These are phyloP conservation scores for Cladosporium sp. DNA, from an alignment of 2,329 filamentous ascomycete species.

Conservation along the genomic window DNA sequence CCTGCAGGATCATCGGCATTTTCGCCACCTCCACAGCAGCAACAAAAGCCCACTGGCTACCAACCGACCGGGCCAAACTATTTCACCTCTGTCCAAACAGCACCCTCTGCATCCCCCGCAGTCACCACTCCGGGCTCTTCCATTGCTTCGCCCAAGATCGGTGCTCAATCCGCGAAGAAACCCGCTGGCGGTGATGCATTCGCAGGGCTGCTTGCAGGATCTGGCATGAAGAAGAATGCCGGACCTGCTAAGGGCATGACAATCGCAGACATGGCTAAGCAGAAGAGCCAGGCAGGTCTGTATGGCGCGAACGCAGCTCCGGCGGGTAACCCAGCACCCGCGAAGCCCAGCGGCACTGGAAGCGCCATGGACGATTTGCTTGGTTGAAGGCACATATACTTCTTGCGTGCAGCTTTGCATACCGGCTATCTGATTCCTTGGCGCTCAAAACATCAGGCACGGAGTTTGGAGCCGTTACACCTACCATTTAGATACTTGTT, in stretches of 20 bases:
- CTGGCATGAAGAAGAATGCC: conserved; percentile 51
- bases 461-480: too few species aligned
- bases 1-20: conserved; percentile 31
- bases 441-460: too few species aligned
- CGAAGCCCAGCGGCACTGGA: conserved; percentile 25
- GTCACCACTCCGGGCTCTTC: conserved; percentile 39
- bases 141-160: conserved; percentile 35
- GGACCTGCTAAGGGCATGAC: conserved; percentile 65
- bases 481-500: too few species aligned
- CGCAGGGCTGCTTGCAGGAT: conserved; percentile 71
- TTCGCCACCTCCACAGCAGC: conserved; percentile 37
- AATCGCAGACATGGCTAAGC: conserved; percentile 92
- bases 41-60: conserved; percentile 57
- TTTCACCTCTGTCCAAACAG: conserved; percentile 70
- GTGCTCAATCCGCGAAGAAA: conserved; percentile 38
- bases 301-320: conserved; percentile 68
- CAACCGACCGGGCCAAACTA: conserved; percentile 86
- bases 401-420: too few species aligned
- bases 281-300: conserved; percentile 90
- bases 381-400: conserved; percentile 28
- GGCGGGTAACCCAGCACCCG: conserved; percentile 15
- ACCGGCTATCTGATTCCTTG: too few species aligned
- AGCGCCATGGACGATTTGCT: conserved; percentile 41
- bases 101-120: conserved; percentile 30
- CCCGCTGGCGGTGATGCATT: conserved; percentile 75